phyloP scores from a whole-genome alignment of 1,284 basidiomycete species.

The Leccinum pachyderme region DNA sequence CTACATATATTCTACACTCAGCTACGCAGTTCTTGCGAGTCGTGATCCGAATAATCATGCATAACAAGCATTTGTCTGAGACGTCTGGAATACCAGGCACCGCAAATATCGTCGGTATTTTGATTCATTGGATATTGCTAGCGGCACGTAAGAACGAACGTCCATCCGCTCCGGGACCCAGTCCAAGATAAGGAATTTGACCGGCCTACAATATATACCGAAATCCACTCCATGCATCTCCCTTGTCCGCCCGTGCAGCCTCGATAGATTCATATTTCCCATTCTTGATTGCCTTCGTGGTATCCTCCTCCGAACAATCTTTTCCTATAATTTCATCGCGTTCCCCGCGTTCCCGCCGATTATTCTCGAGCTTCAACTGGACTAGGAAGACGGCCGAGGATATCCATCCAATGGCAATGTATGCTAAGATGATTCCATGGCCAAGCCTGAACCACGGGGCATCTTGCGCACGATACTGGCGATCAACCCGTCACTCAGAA shows the following conservation, averaged over 20 bases:
- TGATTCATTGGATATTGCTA: no score
- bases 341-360: slow-evolving; percentile 43
- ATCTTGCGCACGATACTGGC: slow-evolving; percentile 37
- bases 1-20: no score
- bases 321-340: slow-evolving; percentile 44
- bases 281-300: slow-evolving; percentile 27
- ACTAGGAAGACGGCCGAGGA: slow-evolving; percentile 38
- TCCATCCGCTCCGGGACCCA: no score
- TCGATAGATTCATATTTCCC: slow-evolving; percentile 39
- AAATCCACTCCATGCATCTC: slow-evolving; percentile 50
- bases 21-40: not conserved
- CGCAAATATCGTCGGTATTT: no score
- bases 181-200: no score
- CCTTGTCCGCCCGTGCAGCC: slow-evolving; percentile 42
- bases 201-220: slow-evolving; percentile 34
- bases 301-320: slow-evolving; percentile 17
- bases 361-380: slow-evolving; percentile 43
- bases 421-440: slow-evolving; percentile 49
- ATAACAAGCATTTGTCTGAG: not conserved
- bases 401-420: slow-evolving; percentile 47
- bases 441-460: slow-evolving; percentile 50
- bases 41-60: not conserved
- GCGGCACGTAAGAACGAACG: no score
- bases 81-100: not conserved
- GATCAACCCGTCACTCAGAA: not conserved